These are phyloP conservation scores for Gynandropsis gynandra DNA, from an alignment of 345 rosid species.

Conservation along the genomic window DNA sequence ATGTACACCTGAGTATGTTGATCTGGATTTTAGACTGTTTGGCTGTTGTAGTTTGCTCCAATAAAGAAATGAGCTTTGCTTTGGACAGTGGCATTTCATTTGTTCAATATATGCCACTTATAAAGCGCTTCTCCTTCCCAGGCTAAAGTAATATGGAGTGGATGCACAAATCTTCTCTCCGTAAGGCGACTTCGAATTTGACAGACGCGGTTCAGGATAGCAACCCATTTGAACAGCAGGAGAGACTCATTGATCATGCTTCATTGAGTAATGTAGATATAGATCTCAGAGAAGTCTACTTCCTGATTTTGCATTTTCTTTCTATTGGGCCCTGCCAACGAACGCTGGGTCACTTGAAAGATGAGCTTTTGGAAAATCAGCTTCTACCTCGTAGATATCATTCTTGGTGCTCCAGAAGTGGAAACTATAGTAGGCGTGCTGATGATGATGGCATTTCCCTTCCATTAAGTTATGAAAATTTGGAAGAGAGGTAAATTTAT, in stretches of 20 bases:
- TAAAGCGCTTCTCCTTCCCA: conserved; percentile 23
- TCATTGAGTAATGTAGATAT: conserved; percentile 39
- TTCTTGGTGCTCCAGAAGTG: conserved; percentile 82
- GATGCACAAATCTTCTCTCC: conserved; percentile 43
- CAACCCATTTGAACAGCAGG: conserved; percentile 38
- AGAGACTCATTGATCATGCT: conserved; percentile 30
- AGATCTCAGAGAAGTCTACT: conserved; percentile 82
- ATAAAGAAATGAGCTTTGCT: not conserved
- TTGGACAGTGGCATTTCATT: conserved; percentile 13
- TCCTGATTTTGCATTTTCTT: conserved; percentile 83
- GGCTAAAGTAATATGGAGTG: conserved; percentile 48
- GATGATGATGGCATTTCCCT: conserved; percentile 70
- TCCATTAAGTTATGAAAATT: conserved; percentile 57
- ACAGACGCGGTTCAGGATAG: conserved; percentile 36
- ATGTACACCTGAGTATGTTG: not conserved
- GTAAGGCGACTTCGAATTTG: conserved; percentile 37
- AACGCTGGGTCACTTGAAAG: conserved; percentile 48
- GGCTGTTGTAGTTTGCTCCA: not conserved
- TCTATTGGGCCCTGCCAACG: conserved; percentile 76
- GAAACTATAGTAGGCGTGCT: conserved; percentile 36
- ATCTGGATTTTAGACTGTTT: not conserved
- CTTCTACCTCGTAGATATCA: conserved; percentile 96
- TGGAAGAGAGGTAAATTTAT: conserved; percentile 58
- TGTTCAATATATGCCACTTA: not conserved
- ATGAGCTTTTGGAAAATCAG: conserved; percentile 72